phyloP scores from a whole-genome alignment of 176 grass and related monocot species.

The Chloris gayana region DNA sequence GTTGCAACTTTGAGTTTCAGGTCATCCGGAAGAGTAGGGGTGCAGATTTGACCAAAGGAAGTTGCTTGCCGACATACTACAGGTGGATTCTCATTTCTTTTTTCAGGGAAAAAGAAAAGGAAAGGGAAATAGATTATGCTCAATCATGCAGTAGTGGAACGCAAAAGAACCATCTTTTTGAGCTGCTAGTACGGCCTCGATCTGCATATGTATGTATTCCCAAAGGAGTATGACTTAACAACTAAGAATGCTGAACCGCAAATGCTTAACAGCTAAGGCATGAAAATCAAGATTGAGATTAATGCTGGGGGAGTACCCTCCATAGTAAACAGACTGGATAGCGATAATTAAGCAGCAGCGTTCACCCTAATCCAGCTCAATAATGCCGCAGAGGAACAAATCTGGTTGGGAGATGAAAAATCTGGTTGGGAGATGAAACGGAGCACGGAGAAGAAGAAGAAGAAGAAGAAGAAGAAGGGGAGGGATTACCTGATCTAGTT shows the following conservation, averaged over 20 bases:
- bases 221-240: background rate
- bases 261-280: background rate
- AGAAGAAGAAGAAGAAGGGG: background rate
- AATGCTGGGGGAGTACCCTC: too few relatives aligned
- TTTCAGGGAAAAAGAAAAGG: background rate
- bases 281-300: background rate
- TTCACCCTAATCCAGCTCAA: too few relatives aligned
- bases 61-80: slow-evolving; percentile 12
- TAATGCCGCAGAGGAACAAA: too few relatives aligned
- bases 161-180: background rate
- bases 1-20: background rate
- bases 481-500: background rate
- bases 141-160: background rate
- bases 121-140: background rate
- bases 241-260: background rate
- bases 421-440: background rate
- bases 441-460: background rate
- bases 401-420: background rate
- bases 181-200: background rate
- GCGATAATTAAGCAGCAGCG: too few relatives aligned
- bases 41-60: background rate
- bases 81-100: background rate
- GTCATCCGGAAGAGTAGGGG: background rate
- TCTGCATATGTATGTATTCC: background rate
- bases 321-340: too few relatives aligned